Base-by-base conservation (phyloP, 2,329 filamentous ascomycete genomes). In the Colletotrichum orchidophilum region DNA sequence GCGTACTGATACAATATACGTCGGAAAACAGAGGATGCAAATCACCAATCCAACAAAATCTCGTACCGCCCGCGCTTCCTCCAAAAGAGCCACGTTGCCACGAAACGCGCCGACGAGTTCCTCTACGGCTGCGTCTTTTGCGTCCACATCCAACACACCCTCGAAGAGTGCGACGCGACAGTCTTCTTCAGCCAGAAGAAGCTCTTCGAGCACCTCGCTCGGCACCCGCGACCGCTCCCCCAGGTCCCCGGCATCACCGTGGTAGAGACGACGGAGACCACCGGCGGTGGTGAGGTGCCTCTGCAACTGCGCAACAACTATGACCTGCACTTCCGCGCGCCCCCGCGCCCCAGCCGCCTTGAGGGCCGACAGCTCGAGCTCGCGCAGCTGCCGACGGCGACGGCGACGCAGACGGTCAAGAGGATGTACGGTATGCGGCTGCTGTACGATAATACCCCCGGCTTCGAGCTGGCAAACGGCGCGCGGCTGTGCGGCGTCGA, bases 121-220 rank as follows among this genome's bases (percentile, higher is more conserved):
- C 76, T 87, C 54, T 90, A 88, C 74, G 87, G 81, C 3, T 90
- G 88, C 72, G 73, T 87, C 1, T 89, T 90, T 75, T 90, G 88
- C 75, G 79, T 88, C 4, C 82, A 85, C 5, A 72, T 80, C 21
- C 86, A 86, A 0, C 80, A 76, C n/a, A 88, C 87, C 0, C 77
- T 84, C 2, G 85, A 89, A 59, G 83, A 86, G 66, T 86, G 85
- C 73, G 88, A 90, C 58, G 84, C 87, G 3, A 90, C 88, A 0
- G 85, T 90, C 9, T 90, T 90, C 77, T 87, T 88, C 75, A 85
- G 78, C 55, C 85, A 87, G 58, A 84, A 83, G 69, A 82, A 87
- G 57, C 81, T 90, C 4, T 88, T 89, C 69, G 77, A 81, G 21
- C 88, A 90, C 74, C 77, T 90, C 63, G 81, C 86, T 3, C 83